Conservation (phyloP, 257 asterid species). For the Leonotis leonurus region DNA sequence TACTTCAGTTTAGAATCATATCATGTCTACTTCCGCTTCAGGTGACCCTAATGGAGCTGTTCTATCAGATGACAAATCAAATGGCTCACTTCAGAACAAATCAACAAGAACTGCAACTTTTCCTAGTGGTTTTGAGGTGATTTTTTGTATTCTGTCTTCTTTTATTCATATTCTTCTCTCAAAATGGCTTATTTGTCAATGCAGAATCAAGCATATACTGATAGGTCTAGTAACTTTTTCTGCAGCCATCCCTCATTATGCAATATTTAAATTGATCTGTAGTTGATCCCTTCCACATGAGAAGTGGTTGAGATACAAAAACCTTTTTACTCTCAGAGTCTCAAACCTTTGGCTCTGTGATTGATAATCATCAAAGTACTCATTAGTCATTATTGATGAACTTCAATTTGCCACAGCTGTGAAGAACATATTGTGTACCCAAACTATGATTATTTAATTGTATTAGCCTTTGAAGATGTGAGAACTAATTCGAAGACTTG, state of each 20-base stretch:
- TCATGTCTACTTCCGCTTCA: constrained; percentile 26
- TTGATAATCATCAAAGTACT: constrained; percentile 1
- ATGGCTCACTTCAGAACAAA: constrained; percentile 33
- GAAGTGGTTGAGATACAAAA: neutral
- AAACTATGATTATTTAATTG: neutral
- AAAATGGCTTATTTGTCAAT: neutral
- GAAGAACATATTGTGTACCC: neutral
- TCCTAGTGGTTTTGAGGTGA: constrained; percentile 65
- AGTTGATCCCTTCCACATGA: neutral
- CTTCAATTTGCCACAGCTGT: neutral
- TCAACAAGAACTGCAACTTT: constrained; percentile 38
- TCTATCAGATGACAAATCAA: constrained; percentile 36
- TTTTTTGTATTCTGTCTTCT: neutral
- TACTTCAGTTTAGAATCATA: constrained; percentile 12
- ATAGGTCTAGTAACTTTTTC: constrained; percentile 5
- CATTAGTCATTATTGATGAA: neutral
- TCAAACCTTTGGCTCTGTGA: neutral
- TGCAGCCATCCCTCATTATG: neutral
- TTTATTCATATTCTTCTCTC: constrained; percentile 4
- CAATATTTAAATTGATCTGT: neutral
- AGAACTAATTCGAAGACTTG: neutral
- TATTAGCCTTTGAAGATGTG: neutral
- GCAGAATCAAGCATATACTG: constrained; percentile 4
- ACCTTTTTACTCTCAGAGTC: constrained; percentile 1
- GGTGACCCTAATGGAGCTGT: constrained; percentile 52